Percentiles rank a stretch among this genome's conserved stretches.
Evolutionary conservation across 176 grass and related monocot species (phyloP).

Genomic region (Oryza rufipogon): DNA sequence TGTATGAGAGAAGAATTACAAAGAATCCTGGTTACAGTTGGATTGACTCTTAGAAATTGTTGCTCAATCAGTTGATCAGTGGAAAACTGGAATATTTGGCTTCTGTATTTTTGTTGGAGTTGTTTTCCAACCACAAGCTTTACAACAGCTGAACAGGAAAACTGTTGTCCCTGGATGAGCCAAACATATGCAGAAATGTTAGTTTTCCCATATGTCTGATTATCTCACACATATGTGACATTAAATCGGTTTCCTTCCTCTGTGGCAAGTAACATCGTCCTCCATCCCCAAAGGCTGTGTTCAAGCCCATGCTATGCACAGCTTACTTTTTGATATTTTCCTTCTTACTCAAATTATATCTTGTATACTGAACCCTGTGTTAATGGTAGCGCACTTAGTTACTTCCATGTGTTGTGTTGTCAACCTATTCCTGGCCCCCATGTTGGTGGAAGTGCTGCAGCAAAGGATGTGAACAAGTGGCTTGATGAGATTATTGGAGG

Average conservation of each 20-base stretch:
- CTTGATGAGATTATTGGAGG: constrained; percentile 70
- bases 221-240: neutral
- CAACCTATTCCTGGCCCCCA: constrained; percentile 86
- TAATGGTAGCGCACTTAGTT: constrained; percentile 48
- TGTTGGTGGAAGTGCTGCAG: constrained; percentile 74
- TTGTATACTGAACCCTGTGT: neutral
- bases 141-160: constrained; percentile 17
- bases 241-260: neutral
- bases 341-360: neutral
- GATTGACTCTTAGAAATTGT: constrained; percentile 53
- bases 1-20: constrained; percentile 53
- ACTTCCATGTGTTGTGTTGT: constrained; percentile 70
- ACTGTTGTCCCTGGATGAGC: neutral
- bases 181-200: neutral
- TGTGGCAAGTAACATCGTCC: neutral
- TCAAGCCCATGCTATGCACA: neutral
- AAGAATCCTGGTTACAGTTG: constrained; percentile 74
- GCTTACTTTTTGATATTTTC: neutral
- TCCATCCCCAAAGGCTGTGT: neutral
- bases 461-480: constrained; percentile 96
- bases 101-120: neutral
- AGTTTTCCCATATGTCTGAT: neutral
- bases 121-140: neutral
- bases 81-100: constrained; percentile 21
- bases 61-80: neutral